Percentiles rank a stretch among this genome's conserved stretches.
Evolutionary conservation across 768 basidiomycete genomes (phyloP).

Genomic region (Trametes sanguinea): DNA sequence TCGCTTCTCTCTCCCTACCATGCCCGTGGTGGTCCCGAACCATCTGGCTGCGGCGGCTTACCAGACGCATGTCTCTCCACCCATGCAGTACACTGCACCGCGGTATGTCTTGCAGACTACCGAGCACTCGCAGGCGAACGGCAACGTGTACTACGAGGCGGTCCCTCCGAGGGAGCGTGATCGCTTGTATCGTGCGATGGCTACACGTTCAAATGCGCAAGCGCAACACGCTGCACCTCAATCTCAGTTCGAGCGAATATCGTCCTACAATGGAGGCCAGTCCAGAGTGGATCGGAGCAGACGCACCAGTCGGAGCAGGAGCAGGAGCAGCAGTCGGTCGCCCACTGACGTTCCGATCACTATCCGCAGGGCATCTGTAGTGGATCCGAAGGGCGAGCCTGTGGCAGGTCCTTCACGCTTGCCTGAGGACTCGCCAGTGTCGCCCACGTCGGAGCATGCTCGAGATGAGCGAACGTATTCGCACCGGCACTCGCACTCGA

Average conservation of each 20-base stretch:
- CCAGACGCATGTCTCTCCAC: slow-evolving; percentile 18
- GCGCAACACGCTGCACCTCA: slow-evolving; percentile 17
- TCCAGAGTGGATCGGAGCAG: neutral
- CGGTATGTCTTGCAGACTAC: slow-evolving; percentile 16
- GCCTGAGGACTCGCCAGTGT: neutral
- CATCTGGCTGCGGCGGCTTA: slow-evolving; percentile 10
- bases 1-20: slow-evolving; percentile 19
- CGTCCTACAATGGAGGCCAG: neutral
- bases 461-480: slow-evolving; percentile 29
- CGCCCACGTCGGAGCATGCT: neutral
- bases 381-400: slow-evolving; percentile 1
- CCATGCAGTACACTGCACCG: slow-evolving; percentile 11
- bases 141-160: slow-evolving; percentile 33
- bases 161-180: slow-evolving; percentile 25
- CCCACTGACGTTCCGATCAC: slow-evolving; percentile 15
- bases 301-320: slow-evolving; percentile 8
- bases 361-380: slow-evolving; percentile 12
- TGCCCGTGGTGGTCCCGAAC: slow-evolving; percentile 16
- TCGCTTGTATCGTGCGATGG: slow-evolving; percentile 13
- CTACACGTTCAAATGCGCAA: slow-evolving; percentile 5
- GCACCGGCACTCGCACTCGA: slow-evolving; percentile 53
- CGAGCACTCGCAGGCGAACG: slow-evolving; percentile 12
- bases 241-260: slow-evolving; percentile 7
- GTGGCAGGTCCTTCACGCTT: slow-evolving; percentile 17
- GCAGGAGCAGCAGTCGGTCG: slow-evolving; percentile 4